Percentiles rank a stretch among this genome's conserved stretches.
Evolutionary conservation across 1,284 basidiomycete genomes (phyloP).

Genomic region (Malassezia equina): DNA sequence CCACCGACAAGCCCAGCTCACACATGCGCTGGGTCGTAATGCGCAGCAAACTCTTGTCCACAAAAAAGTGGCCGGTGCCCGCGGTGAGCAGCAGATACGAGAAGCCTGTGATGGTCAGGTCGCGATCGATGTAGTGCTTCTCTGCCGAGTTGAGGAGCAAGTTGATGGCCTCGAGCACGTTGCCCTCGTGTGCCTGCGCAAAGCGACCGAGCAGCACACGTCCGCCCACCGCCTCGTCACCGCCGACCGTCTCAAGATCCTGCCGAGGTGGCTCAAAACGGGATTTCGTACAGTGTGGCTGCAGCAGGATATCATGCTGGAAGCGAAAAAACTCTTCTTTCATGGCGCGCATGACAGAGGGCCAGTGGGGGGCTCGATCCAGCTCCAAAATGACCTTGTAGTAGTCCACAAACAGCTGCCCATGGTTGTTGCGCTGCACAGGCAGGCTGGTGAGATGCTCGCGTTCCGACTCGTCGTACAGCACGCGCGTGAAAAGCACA

Average conservation of each 20-base stretch:
- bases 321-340: conserved; percentile 57
- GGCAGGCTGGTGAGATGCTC: conserved; percentile 45
- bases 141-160: conserved; percentile 85
- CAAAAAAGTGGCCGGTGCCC: conserved; percentile 86
- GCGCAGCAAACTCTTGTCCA: conserved; percentile 77
- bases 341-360: conserved; percentile 68
- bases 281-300: conserved; percentile 29
- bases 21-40: conserved; percentile 90
- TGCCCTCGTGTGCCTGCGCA: conserved; percentile 84
- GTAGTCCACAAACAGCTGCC: conserved; percentile 85
- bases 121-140: conserved; percentile 90
- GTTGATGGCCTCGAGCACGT: conserved; percentile 86
- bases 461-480: conserved; percentile 60
- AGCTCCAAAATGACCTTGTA: conserved; percentile 72
- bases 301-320: conserved; percentile 44
- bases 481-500: conserved; percentile 84
- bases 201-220: conserved; percentile 55
- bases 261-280: conserved; percentile 28
- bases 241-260: conserved; percentile 18
- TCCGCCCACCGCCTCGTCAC: neutral
- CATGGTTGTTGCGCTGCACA: conserved; percentile 65
- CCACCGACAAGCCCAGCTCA: conserved; percentile 81
- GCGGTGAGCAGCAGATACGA: conserved; percentile 79
- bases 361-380: conserved; percentile 78
- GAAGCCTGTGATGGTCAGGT: conserved; percentile 79